Conservation (phyloP, 495 filamentous ascomycete species). For the Poronia punctata region DNA sequence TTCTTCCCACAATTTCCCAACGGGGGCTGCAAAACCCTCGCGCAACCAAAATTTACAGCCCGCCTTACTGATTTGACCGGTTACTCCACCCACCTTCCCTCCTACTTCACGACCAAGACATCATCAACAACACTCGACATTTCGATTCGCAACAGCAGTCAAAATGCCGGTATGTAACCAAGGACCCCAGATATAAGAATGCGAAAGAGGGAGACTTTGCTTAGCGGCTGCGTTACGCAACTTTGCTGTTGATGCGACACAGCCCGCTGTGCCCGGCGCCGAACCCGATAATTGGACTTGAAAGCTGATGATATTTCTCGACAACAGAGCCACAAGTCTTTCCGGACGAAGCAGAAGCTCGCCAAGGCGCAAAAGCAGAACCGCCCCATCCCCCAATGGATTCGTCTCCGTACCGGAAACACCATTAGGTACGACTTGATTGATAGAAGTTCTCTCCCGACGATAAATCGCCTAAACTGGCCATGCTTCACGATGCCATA, state of each 20-base stretch:
- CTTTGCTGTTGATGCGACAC: not conserved
- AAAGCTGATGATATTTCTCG: conserved; percentile 12
- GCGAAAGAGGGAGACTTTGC: too few relatives aligned
- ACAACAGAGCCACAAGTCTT: conserved; percentile 90
- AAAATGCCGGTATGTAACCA: conserved; percentile 72
- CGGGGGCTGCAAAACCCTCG: conserved; percentile 30
- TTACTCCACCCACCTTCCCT: conserved; percentile 24
- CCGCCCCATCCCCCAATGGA: conserved; percentile 99
- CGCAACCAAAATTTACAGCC: conserved; percentile 20
- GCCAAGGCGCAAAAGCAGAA: conserved; percentile 99
- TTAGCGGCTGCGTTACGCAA: too few relatives aligned
- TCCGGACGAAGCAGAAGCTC: conserved; percentile 99
- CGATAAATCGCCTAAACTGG: too few relatives aligned
- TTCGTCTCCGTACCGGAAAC: conserved; percentile 94
- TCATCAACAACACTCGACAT: conserved; percentile 31
- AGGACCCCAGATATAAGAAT: too few relatives aligned
- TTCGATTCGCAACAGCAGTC: conserved; percentile 48
- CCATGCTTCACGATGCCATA: too few relatives aligned
- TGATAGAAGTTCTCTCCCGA: conserved; percentile 4
- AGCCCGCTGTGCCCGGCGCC: not conserved
- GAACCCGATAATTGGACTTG: not conserved
- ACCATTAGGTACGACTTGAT: conserved; percentile 77
- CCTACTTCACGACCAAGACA: conserved; percentile 19
- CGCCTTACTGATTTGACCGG: conserved; percentile 16
- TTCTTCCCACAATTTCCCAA: conserved; percentile 32